Conservation (phyloP, 352 stramenopile species). For the Phytopythium ostracodes region DNA sequence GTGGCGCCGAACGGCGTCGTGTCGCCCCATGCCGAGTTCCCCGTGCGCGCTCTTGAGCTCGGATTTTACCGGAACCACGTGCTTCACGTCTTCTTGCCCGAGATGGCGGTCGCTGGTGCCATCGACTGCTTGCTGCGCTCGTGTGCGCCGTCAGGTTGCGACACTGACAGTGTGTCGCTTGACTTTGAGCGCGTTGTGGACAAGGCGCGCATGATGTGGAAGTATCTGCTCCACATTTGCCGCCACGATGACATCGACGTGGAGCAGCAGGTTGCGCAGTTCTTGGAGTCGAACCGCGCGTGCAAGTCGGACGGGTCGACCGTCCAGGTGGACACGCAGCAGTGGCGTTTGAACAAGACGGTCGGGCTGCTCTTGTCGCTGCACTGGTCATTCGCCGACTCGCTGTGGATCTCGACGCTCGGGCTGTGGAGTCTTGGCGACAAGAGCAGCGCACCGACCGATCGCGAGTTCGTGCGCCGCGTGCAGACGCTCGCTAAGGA, state of each 20-base stretch:
- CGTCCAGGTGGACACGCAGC: constrained; percentile 26
- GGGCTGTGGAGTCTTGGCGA: constrained; percentile 37
- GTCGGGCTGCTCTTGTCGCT: constrained; percentile 63
- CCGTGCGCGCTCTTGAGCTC: constrained; percentile 64
- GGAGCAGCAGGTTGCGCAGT: constrained; percentile 25
- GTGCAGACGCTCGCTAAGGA: constrained; percentile 54
- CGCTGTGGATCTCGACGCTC: constrained; percentile 56
- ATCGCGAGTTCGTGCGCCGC: constrained; percentile 45
- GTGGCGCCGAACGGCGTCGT: constrained; percentile 38
- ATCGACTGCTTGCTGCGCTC: constrained; percentile 38
- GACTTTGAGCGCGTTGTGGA: constrained; percentile 27
- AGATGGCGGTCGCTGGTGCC: constrained; percentile 66
- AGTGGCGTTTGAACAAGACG: constrained; percentile 34
- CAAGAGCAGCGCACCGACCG: constrained; percentile 13
- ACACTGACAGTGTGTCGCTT: constrained; percentile 12
- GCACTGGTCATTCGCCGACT: constrained; percentile 76
- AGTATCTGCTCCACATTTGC: constrained; percentile 66
- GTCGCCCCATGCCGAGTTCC: constrained; percentile 45
- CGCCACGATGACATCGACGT: constrained; percentile 51
- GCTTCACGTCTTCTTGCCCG: constrained; percentile 71
- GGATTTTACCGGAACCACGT: constrained; percentile 87
- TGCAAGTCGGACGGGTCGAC: constrained; percentile 13
- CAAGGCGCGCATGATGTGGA: constrained; percentile 48
- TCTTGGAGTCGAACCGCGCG: constrained; percentile 20
- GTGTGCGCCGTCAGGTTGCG: constrained; percentile 8